These are phyloP conservation scores for Aureobasidium sp. DNA, from an alignment of 2,329 filamentous ascomycete species.

Conservation along the genomic window DNA sequence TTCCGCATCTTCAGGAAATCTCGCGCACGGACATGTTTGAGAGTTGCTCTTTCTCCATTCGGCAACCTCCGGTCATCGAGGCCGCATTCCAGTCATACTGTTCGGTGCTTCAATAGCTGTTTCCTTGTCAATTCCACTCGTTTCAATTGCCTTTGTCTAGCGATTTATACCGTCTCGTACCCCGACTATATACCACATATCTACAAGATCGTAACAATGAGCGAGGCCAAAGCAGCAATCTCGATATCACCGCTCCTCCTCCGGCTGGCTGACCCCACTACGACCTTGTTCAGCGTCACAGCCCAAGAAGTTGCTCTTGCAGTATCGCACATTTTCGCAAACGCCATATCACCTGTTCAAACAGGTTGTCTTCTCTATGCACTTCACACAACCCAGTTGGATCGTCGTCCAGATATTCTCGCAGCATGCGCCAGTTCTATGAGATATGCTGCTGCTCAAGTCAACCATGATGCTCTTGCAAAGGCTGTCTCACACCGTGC, in stretches of 20 bases:
- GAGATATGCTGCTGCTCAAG: slow-evolving; percentile 67
- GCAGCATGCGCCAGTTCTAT: slow-evolving; percentile 78
- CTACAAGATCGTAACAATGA: neutral
- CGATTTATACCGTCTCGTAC: neutral
- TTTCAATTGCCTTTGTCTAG: neutral
- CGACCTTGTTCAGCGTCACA: slow-evolving; percentile 46
- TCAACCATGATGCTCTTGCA: slow-evolving; percentile 59
- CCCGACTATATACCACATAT: neutral
- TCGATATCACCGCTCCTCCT: slow-evolving; percentile 66
- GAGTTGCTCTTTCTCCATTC: neutral
- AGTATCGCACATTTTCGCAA: slow-evolving; percentile 84
- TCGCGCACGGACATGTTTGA: neutral
- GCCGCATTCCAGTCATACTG: slow-evolving; percentile 13
- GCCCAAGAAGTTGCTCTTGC: slow-evolving; percentile 83
- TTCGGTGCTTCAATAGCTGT: neutral
- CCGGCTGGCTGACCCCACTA: slow-evolving; percentile 57
- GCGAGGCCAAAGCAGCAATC: slow-evolving; percentile 26
- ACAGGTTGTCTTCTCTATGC: slow-evolving; percentile 81
- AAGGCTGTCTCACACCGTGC: slow-evolving; percentile 55
- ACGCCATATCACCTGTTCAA: slow-evolving; percentile 81
- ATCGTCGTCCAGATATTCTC: slow-evolving; percentile 77
- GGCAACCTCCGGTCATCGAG: slow-evolving; percentile 2
- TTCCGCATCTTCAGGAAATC: slow-evolving; percentile 14
- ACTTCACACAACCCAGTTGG: slow-evolving; percentile 82
- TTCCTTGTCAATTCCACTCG: neutral